phyloP scores from a whole-genome alignment of 345 rosid genomes.

The Mercurialis annua region DNA sequence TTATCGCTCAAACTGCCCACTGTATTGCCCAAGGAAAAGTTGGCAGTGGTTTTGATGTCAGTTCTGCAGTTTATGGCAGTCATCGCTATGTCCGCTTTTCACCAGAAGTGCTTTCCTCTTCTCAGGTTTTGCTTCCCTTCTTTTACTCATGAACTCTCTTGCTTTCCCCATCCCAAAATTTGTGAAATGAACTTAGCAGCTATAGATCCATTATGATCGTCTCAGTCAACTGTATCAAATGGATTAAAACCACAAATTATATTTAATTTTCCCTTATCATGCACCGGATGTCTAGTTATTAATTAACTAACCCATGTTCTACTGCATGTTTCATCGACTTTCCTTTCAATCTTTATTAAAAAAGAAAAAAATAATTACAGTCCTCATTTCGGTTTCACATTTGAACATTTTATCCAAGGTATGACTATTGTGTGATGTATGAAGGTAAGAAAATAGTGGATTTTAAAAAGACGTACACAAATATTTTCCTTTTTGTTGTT shows the following conservation, averaged over 20 bases:
- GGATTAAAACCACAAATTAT: background rate
- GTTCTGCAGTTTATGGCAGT: constrained; percentile 97
- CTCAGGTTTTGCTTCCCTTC: constrained; percentile 58
- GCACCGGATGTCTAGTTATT: background rate
- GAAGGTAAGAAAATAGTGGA: no score
- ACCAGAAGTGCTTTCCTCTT: constrained; percentile 74
- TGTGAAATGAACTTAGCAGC: background rate
- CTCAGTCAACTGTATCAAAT: background rate
- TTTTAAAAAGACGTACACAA: no score
- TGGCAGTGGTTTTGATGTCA: constrained; percentile 98
- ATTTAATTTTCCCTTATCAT: background rate
- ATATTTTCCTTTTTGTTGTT: no score
- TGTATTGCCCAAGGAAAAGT: constrained; percentile 98
- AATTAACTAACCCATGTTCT: background rate
- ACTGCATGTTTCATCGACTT: background rate
- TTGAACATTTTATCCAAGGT: no score
- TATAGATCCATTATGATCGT: background rate
- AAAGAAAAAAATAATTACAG: background rate
- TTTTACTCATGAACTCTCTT: constrained; percentile 9
- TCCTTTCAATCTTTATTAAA: background rate
- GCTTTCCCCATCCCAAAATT: background rate
- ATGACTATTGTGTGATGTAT: no score
- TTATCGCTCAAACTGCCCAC: constrained; percentile 89
- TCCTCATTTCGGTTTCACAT: no score
- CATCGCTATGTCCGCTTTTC: constrained; percentile 93